Conservation (phyloP, 179 eudicot species). For the Beta lomatogona region DNA sequence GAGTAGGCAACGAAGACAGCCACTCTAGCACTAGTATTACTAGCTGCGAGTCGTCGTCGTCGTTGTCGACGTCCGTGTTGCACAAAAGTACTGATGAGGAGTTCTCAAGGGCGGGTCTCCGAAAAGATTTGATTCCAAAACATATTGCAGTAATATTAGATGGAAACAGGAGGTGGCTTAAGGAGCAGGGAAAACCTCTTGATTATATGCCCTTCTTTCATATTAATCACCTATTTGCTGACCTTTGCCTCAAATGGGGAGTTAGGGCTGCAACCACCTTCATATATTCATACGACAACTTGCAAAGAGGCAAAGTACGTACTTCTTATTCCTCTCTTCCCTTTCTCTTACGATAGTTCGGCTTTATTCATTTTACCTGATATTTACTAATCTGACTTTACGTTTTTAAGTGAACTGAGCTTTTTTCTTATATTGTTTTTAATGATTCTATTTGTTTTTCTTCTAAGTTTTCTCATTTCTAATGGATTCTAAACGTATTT, state of each 20-base stretch:
- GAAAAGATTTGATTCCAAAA: constrained; percentile 10
- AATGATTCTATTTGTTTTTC: too few species aligned
- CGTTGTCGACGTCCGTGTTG: neutral
- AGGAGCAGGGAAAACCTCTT: constrained; percentile 19
- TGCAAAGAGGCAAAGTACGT: constrained; percentile 26
- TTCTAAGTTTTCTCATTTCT: too few species aligned
- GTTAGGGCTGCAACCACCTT: constrained; percentile 17
- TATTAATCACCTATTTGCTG: constrained; percentile 13
- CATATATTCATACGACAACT: constrained; percentile 16
- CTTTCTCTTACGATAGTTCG: neutral
- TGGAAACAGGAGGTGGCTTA: constrained; percentile 32
- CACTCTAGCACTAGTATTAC: too few species aligned
- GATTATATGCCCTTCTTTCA: constrained; percentile 12
- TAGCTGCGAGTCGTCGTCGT: neutral
- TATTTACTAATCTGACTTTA: too few species aligned
- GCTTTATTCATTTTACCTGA: too few species aligned
- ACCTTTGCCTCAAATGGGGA: constrained; percentile 24
- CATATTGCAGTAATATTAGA: constrained; percentile 23
- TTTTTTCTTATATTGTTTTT: too few species aligned
- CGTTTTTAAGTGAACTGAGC: too few species aligned
- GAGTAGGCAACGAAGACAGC: too few species aligned
- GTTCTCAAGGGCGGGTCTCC: neutral
- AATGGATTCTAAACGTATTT: too few species aligned
- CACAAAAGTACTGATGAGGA: neutral
- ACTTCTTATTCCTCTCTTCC: neutral